phyloP scores from a whole-genome alignment of 768 basidiomycete species.

The Leccinum variicolor region DNA sequence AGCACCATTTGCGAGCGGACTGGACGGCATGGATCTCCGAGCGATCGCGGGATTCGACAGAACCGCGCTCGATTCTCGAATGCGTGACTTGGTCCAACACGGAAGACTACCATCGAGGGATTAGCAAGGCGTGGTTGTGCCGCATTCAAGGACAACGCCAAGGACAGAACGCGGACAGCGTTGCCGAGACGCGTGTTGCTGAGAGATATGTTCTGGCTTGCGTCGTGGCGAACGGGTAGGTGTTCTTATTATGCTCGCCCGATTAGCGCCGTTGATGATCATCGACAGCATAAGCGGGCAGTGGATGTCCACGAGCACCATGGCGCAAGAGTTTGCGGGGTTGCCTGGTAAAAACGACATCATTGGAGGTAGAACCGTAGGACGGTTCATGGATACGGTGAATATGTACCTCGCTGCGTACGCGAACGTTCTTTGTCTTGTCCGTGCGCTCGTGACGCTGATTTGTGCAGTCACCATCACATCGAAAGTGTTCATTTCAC shows the following conservation, averaged over 20 bases:
- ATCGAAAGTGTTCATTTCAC: conserved; percentile 74
- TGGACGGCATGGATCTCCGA: conserved; percentile 59
- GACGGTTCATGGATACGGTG: conserved; percentile 39
- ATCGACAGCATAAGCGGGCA: conserved; percentile 58
- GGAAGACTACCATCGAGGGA: conserved; percentile 67
- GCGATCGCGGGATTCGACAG: conserved; percentile 5
- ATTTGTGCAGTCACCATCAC: conserved; percentile 57
- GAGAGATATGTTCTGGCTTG: conserved; percentile 65
- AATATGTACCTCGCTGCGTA: conserved; percentile 68
- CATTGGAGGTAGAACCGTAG: conserved; percentile 14
- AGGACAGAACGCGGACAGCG: conserved; percentile 39
- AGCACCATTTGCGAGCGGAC: conserved; percentile 46
- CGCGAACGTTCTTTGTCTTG: conserved; percentile 17
- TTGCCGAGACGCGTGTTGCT: conserved; percentile 47
- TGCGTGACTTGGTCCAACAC: conserved; percentile 63
- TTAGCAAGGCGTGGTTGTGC: conserved; percentile 63
- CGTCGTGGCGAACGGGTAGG: conserved; percentile 68
- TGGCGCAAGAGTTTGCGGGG: conserved; percentile 70
- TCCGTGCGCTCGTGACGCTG: not conserved
- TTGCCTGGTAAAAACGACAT: conserved; percentile 22
- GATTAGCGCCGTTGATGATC: too few species aligned
- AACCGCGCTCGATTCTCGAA: conserved; percentile 14
- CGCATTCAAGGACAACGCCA: conserved; percentile 34
- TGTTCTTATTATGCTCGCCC: not conserved
- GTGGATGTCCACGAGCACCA: conserved; percentile 65